Evolutionary conservation across 148 eudicot genomes (phyloP).

Genomic region (Rhododendron ferrugineum): DNA sequence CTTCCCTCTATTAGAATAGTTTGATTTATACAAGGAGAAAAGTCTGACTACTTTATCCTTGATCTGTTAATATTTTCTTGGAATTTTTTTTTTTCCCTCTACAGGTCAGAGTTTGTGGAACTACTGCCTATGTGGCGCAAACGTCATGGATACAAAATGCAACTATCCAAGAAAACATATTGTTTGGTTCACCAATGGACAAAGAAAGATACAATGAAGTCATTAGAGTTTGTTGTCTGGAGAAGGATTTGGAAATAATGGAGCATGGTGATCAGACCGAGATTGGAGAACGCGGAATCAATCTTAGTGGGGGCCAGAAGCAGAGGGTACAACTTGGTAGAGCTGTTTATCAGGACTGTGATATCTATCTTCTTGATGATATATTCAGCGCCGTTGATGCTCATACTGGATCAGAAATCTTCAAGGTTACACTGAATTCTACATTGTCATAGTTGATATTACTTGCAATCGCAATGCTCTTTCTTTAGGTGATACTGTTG

Average conservation of each 20-base stretch:
- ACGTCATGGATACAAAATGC: constrained; percentile 23
- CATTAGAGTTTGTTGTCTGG: constrained; percentile 16
- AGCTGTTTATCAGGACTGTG: constrained; percentile 26
- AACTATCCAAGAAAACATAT: constrained; percentile 21
- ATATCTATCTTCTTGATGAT: constrained; percentile 24
- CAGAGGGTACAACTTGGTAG: constrained; percentile 26
- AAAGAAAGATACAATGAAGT: constrained; percentile 9
- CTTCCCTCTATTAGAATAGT: not conserved
- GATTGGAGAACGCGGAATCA: constrained; percentile 22
- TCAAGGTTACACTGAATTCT: constrained; percentile 15
- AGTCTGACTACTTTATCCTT: not conserved
- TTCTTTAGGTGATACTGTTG: not conserved
- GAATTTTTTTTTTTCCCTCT: not conserved
- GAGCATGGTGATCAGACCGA: constrained; percentile 22
- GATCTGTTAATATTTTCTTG: constrained; percentile 1
- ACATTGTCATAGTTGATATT: not conserved
- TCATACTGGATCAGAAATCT: constrained; percentile 23
- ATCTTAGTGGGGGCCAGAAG: constrained; percentile 27
- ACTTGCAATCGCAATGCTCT: not conserved
- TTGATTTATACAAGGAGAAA: not conserved
- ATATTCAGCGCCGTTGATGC: constrained; percentile 26
- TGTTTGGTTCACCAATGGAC: constrained; percentile 22
- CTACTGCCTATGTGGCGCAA: constrained; percentile 23
- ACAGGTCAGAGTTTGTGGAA: constrained; percentile 19
- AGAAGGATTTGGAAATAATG: constrained; percentile 19